These are phyloP conservation scores for Macrophomina pseudophaseolina DNA, from an alignment of 2,329 filamentous ascomycete species.

Conservation along the genomic window DNA sequence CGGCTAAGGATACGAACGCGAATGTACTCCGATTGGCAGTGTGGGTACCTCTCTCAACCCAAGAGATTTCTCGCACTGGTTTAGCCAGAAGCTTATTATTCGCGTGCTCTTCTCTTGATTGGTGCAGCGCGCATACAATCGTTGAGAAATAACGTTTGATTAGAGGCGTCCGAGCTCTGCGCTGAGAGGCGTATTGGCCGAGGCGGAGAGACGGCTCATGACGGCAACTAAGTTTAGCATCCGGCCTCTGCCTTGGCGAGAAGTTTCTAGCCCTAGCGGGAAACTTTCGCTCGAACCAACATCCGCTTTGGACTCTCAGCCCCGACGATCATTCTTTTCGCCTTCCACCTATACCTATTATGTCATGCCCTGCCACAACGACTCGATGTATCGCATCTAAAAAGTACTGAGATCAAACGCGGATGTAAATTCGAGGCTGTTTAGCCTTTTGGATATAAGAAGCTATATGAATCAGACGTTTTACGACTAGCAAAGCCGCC, in stretches of 20 bases:
- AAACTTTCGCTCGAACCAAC: not conserved
- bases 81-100: not conserved
- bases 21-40: not conserved
- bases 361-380: not conserved
- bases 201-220: not conserved
- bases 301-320: not conserved
- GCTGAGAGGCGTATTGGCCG: not conserved
- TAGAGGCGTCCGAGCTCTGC: not conserved
- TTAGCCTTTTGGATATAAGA: too few species aligned
- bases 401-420: too few species aligned
- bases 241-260: not conserved
- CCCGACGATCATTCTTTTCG: not conserved
- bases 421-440: too few species aligned
- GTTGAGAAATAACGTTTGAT: not conserved
- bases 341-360: not conserved
- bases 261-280: slow-evolving; percentile 3
- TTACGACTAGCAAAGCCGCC: too few species aligned
- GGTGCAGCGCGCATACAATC: not conserved
- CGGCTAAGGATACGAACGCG: not conserved
- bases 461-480: too few species aligned
- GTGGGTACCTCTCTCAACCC: not conserved
- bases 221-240: not conserved
- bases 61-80: not conserved
- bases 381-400: too few species aligned
- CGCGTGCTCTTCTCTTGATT: not conserved